Percentiles rank a stretch among this genome's conserved stretches.
Conservation (phyloP, 2,329 filamentous ascomycete genomes). For the Colletotrichum lini region DNA sequence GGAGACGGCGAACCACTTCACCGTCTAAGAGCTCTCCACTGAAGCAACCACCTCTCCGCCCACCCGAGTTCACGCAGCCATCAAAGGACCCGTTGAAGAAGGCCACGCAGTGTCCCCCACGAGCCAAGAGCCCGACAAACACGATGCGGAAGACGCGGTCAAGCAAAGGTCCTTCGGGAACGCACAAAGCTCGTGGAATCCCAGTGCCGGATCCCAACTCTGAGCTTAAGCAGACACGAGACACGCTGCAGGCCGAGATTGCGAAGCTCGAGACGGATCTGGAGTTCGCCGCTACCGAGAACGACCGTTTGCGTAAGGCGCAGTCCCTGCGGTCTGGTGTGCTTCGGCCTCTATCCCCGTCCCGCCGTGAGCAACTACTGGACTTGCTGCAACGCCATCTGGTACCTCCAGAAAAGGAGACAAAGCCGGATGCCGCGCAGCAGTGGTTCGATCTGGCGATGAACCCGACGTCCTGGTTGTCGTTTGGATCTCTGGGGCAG, state of each 20-base stretch:
- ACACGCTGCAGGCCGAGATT: slow-evolving; percentile 69
- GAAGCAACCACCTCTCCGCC: slow-evolving; percentile 58
- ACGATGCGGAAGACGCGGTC: slow-evolving; percentile 15
- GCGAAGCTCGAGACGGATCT: slow-evolving; percentile 71
- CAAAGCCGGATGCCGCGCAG: slow-evolving; percentile 51
- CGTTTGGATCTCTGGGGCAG: slow-evolving; percentile 59
- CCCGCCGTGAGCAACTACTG: slow-evolving; percentile 56
- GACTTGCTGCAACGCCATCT: slow-evolving; percentile 59
- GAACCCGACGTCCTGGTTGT: slow-evolving; percentile 66
- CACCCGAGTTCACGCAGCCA: slow-evolving; percentile 41
- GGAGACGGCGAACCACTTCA: slow-evolving; percentile 56
- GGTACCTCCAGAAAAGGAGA: slow-evolving; percentile 53
- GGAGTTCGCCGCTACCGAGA: slow-evolving; percentile 69
- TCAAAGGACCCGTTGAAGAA: slow-evolving; percentile 37
- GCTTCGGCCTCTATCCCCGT: slow-evolving; percentile 46
- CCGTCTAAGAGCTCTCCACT: slow-evolving; percentile 64
- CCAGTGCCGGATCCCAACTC: slow-evolving; percentile 58
- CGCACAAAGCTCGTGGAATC: slow-evolving; percentile 59
- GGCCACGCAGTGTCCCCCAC: slow-evolving; percentile 35
- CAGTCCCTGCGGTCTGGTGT: slow-evolving; percentile 55
- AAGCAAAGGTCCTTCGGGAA: slow-evolving; percentile 33
- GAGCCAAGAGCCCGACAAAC: slow-evolving; percentile 15
- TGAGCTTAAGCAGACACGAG: slow-evolving; percentile 66
- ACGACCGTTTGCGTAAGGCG: slow-evolving; percentile 64
- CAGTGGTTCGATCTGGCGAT: slow-evolving; percentile 64